Evolutionary conservation across 1,139 yeast genomes (phyloP), one percentile per base, ranked within the genome.

Genomic region (Suhomyces terraborum): DNA sequence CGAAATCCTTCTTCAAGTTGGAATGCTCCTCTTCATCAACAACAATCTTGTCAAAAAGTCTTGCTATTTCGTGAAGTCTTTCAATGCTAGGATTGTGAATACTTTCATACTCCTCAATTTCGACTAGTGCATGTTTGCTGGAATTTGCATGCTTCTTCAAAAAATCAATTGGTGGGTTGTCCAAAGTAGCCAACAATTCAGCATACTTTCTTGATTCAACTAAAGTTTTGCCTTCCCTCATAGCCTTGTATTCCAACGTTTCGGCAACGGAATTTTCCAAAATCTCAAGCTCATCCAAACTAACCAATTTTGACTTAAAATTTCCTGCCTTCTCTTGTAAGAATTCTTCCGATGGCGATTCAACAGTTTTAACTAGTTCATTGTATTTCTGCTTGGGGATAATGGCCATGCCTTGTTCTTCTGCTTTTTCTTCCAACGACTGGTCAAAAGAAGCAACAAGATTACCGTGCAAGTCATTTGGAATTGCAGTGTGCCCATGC

Each of bases 291-390:
- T 41, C 41, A 9, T 36, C 34, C 6, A 16, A 25, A 3, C 31
- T 19, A 6, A 49, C 19, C 4, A 50, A 12, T 3, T 35, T 32
- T 8, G 36, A 38, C 3, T 38, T 57, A 7, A 49, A 33, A 1
- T 39, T 46, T 6, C 40, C 43, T 1, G 75, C 73, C 29, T 58
- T 61, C 12, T 55, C 55, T 10, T 21, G 13, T 17, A 48, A 34
- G 32, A 29, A 41, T 3, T 44, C 46, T 8, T 36, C 18, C 4
- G 43, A 20, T 13, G 48, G 47, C 6, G 38, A 20, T 12, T 44
- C 47, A 8, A 36, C 10, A 13, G 24, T 28, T n/a, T 32, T 36
- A 3, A 47, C 44, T 23, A 50, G 23, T 6, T 28, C 8, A 6
- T 38, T 34, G n/a, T 40, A 45, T 17, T 51, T 52, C 3, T 38